phyloP scores from a whole-genome alignment of 176 grass and related monocot genomes.

The Melocanna baccifera region DNA sequence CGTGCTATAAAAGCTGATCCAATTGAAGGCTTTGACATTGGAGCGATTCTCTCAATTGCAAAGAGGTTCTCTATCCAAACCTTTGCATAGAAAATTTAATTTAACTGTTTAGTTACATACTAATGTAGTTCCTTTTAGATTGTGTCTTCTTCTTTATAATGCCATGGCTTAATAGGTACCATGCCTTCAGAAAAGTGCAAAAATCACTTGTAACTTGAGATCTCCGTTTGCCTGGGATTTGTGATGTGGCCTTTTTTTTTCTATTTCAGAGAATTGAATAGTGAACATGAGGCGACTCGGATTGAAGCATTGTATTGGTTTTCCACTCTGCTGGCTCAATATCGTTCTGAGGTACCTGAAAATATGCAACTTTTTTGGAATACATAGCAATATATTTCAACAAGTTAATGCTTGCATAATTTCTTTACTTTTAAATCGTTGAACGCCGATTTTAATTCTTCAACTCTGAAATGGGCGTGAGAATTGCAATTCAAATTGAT shows the following conservation, averaged over 20 bases:
- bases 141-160: background rate
- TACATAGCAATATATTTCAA: background rate
- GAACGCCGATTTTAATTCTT: constrained; percentile 14
- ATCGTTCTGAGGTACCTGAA: constrained; percentile 71
- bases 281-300: constrained; percentile 80
- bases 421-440: constrained; percentile 8
- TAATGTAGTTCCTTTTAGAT: background rate
- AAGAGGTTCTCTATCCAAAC: constrained; percentile 59
- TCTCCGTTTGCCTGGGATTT: background rate
- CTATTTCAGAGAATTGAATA: constrained; percentile 84
- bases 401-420: constrained; percentile 6
- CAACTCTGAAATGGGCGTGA: constrained; percentile 4
- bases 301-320: constrained; percentile 95
- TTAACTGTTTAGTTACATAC: background rate
- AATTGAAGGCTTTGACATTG: constrained; percentile 88
- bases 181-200: background rate
- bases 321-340: constrained; percentile 57
- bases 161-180: background rate
- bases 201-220: constrained; percentile 27
- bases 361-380: constrained; percentile 6
- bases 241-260: background rate
- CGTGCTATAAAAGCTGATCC: constrained; percentile 84
- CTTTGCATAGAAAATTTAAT: constrained; percentile 13
- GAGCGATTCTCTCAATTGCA: constrained; percentile 75
- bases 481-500: constrained; percentile 13